A percentile compares a stretch with the other conserved stretches of the same genome.
phyloP scores from a whole-genome alignment of 192 early-diverging fungal species.

The Anaeromyces robustus region DNA sequence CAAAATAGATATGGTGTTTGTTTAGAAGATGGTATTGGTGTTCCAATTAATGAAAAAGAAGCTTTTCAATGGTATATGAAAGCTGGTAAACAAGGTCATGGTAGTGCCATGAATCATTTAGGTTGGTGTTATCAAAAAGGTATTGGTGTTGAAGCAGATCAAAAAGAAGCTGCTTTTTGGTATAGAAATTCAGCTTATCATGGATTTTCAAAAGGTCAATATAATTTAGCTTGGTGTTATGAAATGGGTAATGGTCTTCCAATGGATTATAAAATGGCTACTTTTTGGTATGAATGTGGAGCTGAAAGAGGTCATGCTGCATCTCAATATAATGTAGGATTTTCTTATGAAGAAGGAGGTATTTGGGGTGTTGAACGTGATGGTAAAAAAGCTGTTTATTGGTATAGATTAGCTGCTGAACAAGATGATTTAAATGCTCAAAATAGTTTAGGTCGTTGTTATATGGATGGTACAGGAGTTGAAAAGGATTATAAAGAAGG shows the following conservation, averaged over 20 bases:
- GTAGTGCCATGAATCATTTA: constrained; percentile 46
- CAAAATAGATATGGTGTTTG: constrained; percentile 57
- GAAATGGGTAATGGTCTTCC: constrained; percentile 29
- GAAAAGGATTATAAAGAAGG: constrained; percentile 28
- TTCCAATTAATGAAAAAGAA: constrained; percentile 36
- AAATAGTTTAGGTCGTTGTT: constrained; percentile 67
- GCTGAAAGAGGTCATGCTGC: constrained; percentile 49
- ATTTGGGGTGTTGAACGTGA: constrained; percentile 33
- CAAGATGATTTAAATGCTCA: constrained; percentile 59
- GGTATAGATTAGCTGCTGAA: constrained; percentile 50
- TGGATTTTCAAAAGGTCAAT: constrained; percentile 40
- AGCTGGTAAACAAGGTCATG: constrained; percentile 37
- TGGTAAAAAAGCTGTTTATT: constrained; percentile 35
- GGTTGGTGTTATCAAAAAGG: constrained; percentile 56
- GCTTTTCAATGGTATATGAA: constrained; percentile 61
- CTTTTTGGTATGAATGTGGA: constrained; percentile 37
- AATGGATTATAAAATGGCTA: constrained; percentile 5
- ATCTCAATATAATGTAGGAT: constrained; percentile 66
- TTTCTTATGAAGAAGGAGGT: constrained; percentile 64
- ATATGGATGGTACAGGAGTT: constrained; percentile 58
- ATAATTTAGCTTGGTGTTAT: constrained; percentile 42
- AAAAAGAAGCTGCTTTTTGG: constrained; percentile 34
- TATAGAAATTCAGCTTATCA: constrained; percentile 5
- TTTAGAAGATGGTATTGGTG: constrained; percentile 64
- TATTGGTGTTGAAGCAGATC: constrained; percentile 26